Evolutionary conservation across 1,284 basidiomycete genomes (phyloP), one percentile per base, ranked within the genome.

Genomic region (Acaromyces ingoldii): DNA sequence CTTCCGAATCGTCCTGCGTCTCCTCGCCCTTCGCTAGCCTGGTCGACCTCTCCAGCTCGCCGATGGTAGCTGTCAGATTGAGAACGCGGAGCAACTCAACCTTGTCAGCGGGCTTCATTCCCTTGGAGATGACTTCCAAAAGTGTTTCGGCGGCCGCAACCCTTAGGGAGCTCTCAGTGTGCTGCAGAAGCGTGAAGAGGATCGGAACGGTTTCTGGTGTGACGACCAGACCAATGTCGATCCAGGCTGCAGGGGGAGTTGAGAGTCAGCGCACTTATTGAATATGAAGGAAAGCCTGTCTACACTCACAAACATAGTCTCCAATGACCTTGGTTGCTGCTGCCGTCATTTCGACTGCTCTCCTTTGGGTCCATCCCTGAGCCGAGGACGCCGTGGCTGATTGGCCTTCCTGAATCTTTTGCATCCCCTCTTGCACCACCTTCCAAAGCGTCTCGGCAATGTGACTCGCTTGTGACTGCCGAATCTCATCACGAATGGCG

Each of bases 181-280:
- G 67, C n/a, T 86, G 86, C 38, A 98, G 83, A 25, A 95, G 81
- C 37, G 82, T 84, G 76, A 91, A 93, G 44, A 97, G 82, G 42
- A 98, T 78, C 5, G 86, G 84, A 25, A 98, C 84, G 0, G 91
- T 91, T 9, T 84, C 84, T 21, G 88, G 89, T 1, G 91, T 97
- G 57, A 99, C 87, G 26, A 95, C 89, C 53, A 98, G 80, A 67
- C 89, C 89, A 70, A 99, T 92, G 74, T 99, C 96, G 67, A 98
- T 88, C 95, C 95, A 99, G 7, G 91, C 24, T 39, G 41, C 10
- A 38, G 10, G 22, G 36, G 49, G 31, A 34, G 29, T 21, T 28
- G 38, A 47, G 30, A 25, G 54, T 57, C 37, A 42, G 51, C n/a
- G n/a, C n/a, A n/a, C n/a, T n/a, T n/a, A n/a, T n/a, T n/a, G n/a